Evolutionary conservation across 495 filamentous ascomycete genomes (phyloP), one percentile per base, ranked within the genome.

Genomic region (Podospora sp.): DNA sequence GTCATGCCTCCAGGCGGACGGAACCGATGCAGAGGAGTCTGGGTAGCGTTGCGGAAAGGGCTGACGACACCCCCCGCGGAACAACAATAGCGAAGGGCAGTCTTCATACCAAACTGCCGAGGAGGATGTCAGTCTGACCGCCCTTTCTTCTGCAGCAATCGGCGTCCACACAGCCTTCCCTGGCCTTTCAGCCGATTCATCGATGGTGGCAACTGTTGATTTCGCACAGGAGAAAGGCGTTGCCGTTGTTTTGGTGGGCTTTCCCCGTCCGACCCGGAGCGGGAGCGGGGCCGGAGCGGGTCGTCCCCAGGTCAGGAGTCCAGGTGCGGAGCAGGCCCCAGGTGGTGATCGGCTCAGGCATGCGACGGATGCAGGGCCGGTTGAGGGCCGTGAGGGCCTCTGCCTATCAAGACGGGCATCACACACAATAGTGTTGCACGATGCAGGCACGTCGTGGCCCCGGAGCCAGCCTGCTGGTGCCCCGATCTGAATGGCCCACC

Each of bases 401-500:
- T 69, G 65, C 73, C 71, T 70, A 73, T 73, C 67, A 73, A 26
- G 55, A 26, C 26, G n/a, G 50, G 46, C 61, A 50, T 71, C 68
- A 66, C 64, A 68, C 25, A 66, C 56, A 60, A 24, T 12, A 56
- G 59, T 55, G 69, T 73, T 70, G 68, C 63, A 68, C 71, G 56
- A 67, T 67, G 73, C 71, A 73, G 65, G 71, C 63, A 68, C 69
- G 55, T 67, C 71, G 62, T 61, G 67, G 50, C 61, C 57, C 67
- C 68, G 69, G 69, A 66, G 68, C 62, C 68, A 65, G n/a, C 53
- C 57, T 65, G 68, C 62, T 69, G 65, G 51, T 65, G 68, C 65
- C 64, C 59, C 66, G 65, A 71, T 73, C 71, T 65, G 51, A 25
- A 66, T 66, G 67, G 64, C 35, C 29, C 29, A 33, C 29, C 29